phyloP scores from a whole-genome alignment of 163 green algal species.

The Coccomyxa subellipsoidea region DNA sequence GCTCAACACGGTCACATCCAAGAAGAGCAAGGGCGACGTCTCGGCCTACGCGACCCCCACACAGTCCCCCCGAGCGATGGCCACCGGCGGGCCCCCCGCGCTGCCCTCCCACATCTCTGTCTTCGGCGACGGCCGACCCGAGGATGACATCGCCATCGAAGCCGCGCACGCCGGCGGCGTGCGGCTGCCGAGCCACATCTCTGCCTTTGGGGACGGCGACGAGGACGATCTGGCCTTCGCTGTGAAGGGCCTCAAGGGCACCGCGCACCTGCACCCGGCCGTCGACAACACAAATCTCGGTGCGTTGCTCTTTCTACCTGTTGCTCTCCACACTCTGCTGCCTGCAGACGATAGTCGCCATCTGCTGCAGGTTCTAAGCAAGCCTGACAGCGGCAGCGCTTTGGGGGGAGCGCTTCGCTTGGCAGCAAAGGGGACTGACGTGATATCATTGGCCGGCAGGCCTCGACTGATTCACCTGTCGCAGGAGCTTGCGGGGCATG shows the following conservation, averaged over 20 bases:
- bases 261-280: neutral
- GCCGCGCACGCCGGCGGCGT: neutral
- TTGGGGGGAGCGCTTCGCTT: too few species aligned
- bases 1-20: neutral
- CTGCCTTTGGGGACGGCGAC: conserved; percentile 41
- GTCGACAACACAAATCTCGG: neutral
- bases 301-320: neutral
- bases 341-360: too few species aligned
- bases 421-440: too few species aligned
- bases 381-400: too few species aligned
- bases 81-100: neutral
- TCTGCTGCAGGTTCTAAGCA: too few species aligned
- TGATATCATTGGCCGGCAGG: too few species aligned
- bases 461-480: too few species aligned
- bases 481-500: too few species aligned
- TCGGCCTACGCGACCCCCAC: neutral
- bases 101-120: conserved; percentile 38
- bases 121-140: conserved; percentile 17
- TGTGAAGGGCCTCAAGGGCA: neutral
- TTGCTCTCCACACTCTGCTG: neutral
- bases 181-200: conserved; percentile 41
- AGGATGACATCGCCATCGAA: neutral
- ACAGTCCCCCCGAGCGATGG: neutral
- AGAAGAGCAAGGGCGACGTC: neutral
- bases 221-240: neutral